A percentile compares a stretch with the other conserved stretches of the same genome.
Conservation (phyloP, 345 rosid species). For the Reutealis trisperma region DNA sequence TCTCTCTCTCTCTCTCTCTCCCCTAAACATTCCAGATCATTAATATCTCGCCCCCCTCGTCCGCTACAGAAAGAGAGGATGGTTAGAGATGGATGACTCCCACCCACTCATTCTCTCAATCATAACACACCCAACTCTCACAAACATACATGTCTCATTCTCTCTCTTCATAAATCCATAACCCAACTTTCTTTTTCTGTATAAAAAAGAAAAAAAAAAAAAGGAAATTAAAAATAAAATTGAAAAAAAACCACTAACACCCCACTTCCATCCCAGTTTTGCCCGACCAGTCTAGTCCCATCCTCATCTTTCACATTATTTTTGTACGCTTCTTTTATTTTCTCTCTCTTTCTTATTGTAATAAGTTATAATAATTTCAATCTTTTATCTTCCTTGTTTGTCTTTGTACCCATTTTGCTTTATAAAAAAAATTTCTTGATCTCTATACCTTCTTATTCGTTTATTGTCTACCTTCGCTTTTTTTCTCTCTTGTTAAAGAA, state of each 20-base stretch:
- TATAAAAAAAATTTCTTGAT: conserved; percentile 20
- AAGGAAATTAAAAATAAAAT: not conserved
- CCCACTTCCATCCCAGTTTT: conserved; percentile 11
- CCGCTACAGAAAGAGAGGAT: conserved; percentile 47
- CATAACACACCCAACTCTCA: conserved; percentile 28
- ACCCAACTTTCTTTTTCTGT: not conserved
- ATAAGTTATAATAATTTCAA: not conserved
- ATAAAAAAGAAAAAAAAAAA: not conserved
- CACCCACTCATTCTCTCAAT: conserved; percentile 65
- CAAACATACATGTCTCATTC: conserved; percentile 23
- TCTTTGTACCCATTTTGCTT: conserved; percentile 11
- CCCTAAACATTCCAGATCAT: conserved; percentile 51
- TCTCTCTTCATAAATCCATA: conserved; percentile 24
- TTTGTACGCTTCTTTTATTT: not conserved
- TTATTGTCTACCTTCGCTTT: not conserved
- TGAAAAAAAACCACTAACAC: not conserved
- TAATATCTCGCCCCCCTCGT: conserved; percentile 48
- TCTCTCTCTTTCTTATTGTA: conserved; percentile 27
- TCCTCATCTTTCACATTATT: conserved; percentile 27
- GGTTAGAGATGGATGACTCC: conserved; percentile 36
- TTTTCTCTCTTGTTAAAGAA: not conserved
- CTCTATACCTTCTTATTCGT: not conserved
- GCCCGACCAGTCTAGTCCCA: conserved; percentile 39
- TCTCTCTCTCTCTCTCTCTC: not conserved
- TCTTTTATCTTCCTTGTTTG: conserved; percentile 5